A percentile compares a stretch with the other conserved stretches of the same genome.
These are phyloP conservation scores for Xerocomus nothofagi DNA, from an alignment of 1,284 basidiomycete species.

Conservation along the genomic window DNA sequence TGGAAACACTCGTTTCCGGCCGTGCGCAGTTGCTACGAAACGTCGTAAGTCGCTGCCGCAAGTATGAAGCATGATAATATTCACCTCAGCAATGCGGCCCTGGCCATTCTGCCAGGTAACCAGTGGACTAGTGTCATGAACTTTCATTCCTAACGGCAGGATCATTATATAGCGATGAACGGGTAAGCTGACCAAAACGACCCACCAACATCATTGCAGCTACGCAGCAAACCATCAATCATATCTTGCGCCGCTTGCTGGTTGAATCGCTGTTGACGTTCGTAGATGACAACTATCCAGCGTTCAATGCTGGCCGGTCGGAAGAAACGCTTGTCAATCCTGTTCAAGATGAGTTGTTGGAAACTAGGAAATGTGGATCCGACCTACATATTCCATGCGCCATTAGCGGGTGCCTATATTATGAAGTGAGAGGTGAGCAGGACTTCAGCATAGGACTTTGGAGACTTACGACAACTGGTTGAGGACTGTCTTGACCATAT, in stretches of 20 bases:
- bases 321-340: constrained; percentile 67
- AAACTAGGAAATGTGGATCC: neutral
- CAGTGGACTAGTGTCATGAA: constrained; percentile 43
- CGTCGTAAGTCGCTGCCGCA: constrained; percentile 1
- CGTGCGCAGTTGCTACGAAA: constrained; percentile 45
- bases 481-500: constrained; percentile 54
- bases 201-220: constrained; percentile 59
- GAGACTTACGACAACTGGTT: constrained; percentile 52
- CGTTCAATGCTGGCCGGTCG: constrained; percentile 47
- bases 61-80: constrained; percentile 6
- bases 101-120: constrained; percentile 56
- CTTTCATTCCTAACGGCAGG: constrained; percentile 47
- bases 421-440: neutral
- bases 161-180: neutral
- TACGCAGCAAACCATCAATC: constrained; percentile 46
- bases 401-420: constrained; percentile 55
- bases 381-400: constrained; percentile 68
- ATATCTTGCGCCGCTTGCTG: constrained; percentile 46
- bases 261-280: constrained; percentile 54
- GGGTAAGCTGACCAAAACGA: constrained; percentile 6
- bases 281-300: constrained; percentile 68
- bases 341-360: constrained; percentile 26
- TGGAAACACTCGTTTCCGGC: constrained; percentile 46
- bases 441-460: neutral
- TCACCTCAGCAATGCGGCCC: constrained; percentile 48